Percentiles rank a stretch among this genome's conserved stretches.
Evolutionary conservation across 768 basidiomycete genomes (phyloP).

Genomic region (Gymnopilus junonius): DNA sequence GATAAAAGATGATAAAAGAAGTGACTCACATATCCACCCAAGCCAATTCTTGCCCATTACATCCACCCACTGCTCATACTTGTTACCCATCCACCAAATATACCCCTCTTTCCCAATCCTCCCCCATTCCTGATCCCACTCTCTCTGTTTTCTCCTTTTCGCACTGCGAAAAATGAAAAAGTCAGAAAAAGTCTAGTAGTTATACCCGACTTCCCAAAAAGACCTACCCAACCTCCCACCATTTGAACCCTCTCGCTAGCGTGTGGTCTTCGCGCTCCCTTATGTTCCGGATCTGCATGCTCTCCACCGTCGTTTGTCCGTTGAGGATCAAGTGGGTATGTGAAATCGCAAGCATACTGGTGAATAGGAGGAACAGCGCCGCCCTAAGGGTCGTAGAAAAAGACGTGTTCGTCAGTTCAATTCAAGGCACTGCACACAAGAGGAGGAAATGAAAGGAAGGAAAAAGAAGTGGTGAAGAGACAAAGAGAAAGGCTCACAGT

Average conservation of each 20-base stretch:
- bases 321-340: constrained; percentile 65
- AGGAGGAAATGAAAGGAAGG: background rate
- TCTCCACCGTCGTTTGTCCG: constrained; percentile 84
- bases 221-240: constrained; percentile 60
- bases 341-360: constrained; percentile 51
- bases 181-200: background rate
- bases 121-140: constrained; percentile 88
- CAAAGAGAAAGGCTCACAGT: constrained; percentile 53
- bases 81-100: constrained; percentile 82
- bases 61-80: constrained; percentile 69
- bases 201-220: no score
- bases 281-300: constrained; percentile 59
- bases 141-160: constrained; percentile 45
- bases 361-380: constrained; percentile 77
- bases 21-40: constrained; percentile 81
- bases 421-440: no score
- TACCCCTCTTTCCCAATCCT: constrained; percentile 74
- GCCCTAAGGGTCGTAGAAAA: constrained; percentile 44
- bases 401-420: background rate
- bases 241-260: constrained; percentile 55
- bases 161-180: constrained; percentile 38
- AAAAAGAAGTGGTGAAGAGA: background rate
- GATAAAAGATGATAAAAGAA: constrained; percentile 6
- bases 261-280: constrained; percentile 62
- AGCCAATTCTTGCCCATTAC: constrained; percentile 75